These are phyloP conservation scores for Penicillium robsamsonii DNA, from an alignment of 495 filamentous ascomycete species.

Conservation along the genomic window DNA sequence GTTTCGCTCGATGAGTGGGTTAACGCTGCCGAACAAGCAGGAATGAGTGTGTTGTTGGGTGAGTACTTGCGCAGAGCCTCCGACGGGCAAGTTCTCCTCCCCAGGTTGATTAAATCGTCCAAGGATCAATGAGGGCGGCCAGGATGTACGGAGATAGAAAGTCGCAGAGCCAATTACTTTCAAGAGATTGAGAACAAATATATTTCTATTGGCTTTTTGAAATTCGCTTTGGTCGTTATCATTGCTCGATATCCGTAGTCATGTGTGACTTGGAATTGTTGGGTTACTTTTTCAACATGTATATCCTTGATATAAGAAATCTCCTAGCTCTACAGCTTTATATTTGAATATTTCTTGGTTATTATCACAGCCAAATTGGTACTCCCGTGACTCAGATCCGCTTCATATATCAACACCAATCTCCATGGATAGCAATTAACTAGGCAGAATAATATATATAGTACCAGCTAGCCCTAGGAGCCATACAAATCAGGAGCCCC, in stretches of 20 bases:
- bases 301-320: neutral
- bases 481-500: neutral
- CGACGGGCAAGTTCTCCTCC: constrained; percentile 20
- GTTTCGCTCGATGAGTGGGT: constrained; percentile 22
- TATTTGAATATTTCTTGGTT: neutral
- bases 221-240: neutral
- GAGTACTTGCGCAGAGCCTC: constrained; percentile 21
- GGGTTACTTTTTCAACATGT: neutral
- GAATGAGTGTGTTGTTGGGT: constrained; percentile 24
- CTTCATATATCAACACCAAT: neutral
- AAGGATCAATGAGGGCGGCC: neutral
- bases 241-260: neutral
- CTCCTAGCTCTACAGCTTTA: neutral
- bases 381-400: neutral
- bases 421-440: neutral
- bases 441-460: neutral
- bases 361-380: neutral
- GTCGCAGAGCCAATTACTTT: neutral
- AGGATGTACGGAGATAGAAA: neutral
- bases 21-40: constrained; percentile 18
- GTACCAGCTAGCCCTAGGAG: neutral
- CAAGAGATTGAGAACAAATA: neutral
- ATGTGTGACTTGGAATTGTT: neutral
- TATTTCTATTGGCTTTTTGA: neutral
- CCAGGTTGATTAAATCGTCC: constrained; percentile 18